Evolutionary conservation across 139 green algal species (phyloP), one percentile per base, ranked within the genome.

Genomic region (Tetradesmus obliquus): DNA sequence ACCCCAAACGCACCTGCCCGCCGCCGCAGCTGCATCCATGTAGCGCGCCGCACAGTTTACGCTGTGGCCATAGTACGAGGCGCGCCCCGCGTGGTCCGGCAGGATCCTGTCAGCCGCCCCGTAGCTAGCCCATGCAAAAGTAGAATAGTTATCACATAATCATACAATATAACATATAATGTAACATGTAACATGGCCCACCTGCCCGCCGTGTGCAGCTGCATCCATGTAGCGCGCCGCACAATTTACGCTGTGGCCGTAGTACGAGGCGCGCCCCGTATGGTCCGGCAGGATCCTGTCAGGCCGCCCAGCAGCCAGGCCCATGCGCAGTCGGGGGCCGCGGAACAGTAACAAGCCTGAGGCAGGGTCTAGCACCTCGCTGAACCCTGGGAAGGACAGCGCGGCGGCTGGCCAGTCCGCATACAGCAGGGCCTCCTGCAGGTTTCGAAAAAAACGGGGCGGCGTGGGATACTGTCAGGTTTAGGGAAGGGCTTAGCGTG

Each of bases 11-110:
- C 57, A 66, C 57, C 57, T 66, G 57, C 32, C 32, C 32, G 32
- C 32, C 32, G 32, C 32, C 32, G 86, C 86, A 4, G 10, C 79
- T 57, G 79, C 79, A 55, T 82, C 74, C 74, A 82, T 82, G 74
- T 53, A 82, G 9, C 12, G 74, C 74, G 74, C 74, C 5, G 74
- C 74, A 8, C 22, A 66, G 89, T 95, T 95, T 80, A 95, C 91
- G 74, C 24, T 92, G 89, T 83, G 58, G 60, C 94, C 94, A 83
- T 94, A 91, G 89, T 95, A 95, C 79, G 94, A 92, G 0, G 94
- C 94, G 1, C 89, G 79, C 51, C 92, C 94, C 12, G 93, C 51
- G 82, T 94, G 92, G 87, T 95, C 94, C 1, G 92, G 92, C 4
- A 94, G 71, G 60, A 96, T 93, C 57, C 91, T 85, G 60, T 90